Evolutionary conservation across 176 grass and related monocot species (phyloP).

Genomic region (Alopecurus myosuroides): DNA sequence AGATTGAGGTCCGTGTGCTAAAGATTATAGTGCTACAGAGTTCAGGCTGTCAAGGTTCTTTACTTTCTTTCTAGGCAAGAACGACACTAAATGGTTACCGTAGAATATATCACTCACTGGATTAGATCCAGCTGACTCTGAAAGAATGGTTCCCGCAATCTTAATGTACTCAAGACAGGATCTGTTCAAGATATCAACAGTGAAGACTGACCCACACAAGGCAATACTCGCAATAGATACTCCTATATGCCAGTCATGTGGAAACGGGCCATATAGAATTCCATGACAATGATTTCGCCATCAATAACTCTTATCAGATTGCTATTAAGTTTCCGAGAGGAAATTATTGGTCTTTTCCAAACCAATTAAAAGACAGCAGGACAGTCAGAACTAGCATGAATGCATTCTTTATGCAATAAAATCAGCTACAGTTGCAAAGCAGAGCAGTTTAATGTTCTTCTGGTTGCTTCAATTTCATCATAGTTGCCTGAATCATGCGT

Average conservation of each 20-base stretch:
- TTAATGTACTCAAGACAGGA: conserved; percentile 16
- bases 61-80: background rate
- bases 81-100: background rate
- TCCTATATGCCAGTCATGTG: background rate
- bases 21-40: background rate
- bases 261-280: conserved; percentile 19
- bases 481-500: background rate
- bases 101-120: background rate
- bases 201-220: conserved; percentile 12
- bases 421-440: conserved; percentile 30
- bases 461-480: conserved; percentile 18
- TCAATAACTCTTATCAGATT: conserved; percentile 30
- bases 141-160: conserved; percentile 1
- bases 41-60: background rate
- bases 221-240: conserved; percentile 7
- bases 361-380: conserved; percentile 28
- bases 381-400: conserved; percentile 26
- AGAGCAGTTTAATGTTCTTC: conserved; percentile 32
- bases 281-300: conserved; percentile 38
- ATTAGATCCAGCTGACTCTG: conserved; percentile 14
- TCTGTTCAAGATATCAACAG: conserved; percentile 18
- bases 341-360: conserved; percentile 37
- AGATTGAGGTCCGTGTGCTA: background rate
- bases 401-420: conserved; percentile 35
- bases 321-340: conserved; percentile 25